Base-by-base conservation (phyloP, 2,329 filamentous ascomycete genomes). In the Chlorencoelia australis region DNA sequence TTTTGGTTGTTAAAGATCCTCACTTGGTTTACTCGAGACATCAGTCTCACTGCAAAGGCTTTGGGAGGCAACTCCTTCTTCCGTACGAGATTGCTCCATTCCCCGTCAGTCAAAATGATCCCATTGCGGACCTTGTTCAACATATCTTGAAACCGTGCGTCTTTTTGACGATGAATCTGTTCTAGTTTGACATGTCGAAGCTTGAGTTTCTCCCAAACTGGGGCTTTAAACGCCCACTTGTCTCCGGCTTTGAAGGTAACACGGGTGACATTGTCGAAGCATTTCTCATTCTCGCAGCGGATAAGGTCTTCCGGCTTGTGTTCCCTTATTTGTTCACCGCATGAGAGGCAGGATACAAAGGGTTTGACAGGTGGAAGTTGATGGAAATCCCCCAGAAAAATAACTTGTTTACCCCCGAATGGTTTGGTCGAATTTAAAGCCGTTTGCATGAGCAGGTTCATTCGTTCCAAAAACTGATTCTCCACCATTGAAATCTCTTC, bases 401-500 rank as follows among this genome's bases (percentile, higher is more conserved):
- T 51, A 7, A 53, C 44, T 35, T 54, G 51, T 19, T 46, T 49
- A 6, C 51, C 51, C 3, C 50, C 52, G 18, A 55, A 52, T 8
- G 52, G 47, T 3, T 17, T 5, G 2, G 13, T 9, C 8, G n/a
- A 35, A 1, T 21, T n/a, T 17, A 41, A 19, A 13, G 49, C 30
- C 6, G 33, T 10, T 13, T 49, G 43, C 11, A 54, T 17, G n/a
- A 48, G 31, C 3, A 47, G 11, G 28, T 49, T 46, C 24, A 53
- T 34, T 1, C 50, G 35, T 33, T 53, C 48, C 7, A 54, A 28
- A 16, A 53, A 46, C 24, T 48, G 44, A 19, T 47, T 51, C 11
- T 54, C 51, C 4, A 53, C 47, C 51, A 55, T 55, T 3, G 51
- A 54, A 2, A 54, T 44, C 19, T 55, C 52, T 30, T 55, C 51